These are phyloP conservation scores for Botrytis pseudocinerea DNA, from an alignment of 2,329 filamentous ascomycete genomes.

Conservation along the genomic window DNA sequence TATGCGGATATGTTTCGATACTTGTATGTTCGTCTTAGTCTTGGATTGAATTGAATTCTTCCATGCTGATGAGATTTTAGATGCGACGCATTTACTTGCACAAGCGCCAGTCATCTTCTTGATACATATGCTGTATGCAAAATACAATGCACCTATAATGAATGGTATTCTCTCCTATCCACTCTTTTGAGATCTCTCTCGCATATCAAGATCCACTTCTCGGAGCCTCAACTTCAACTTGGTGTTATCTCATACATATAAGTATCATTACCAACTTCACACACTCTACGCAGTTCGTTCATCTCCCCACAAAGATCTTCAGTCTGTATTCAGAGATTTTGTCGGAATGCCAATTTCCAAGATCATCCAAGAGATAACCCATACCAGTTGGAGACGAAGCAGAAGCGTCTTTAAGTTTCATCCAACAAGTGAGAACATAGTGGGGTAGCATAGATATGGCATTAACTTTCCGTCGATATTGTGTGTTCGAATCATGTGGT, in stretches of 20 bases:
- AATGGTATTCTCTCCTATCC: too few species aligned
- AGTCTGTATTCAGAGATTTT: too few species aligned
- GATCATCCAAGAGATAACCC: slow-evolving; percentile 47
- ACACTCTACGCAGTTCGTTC: too few species aligned
- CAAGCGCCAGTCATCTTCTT: not conserved
- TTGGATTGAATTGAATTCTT: not conserved
- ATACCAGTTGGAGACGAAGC: slow-evolving; percentile 50
- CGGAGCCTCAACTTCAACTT: too few species aligned
- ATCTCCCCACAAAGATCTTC: not conserved
- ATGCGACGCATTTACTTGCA: not conserved
- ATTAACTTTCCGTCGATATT: too few species aligned
- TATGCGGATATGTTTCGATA: not conserved
- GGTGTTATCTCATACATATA: not conserved
- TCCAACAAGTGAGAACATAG: too few species aligned
- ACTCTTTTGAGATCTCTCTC: not conserved
- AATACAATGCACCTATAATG: not conserved
- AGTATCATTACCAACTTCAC: too few species aligned
- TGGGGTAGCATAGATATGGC: too few species aligned
- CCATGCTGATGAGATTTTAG: not conserved
- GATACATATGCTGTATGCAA: not conserved
- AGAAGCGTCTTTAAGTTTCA: slow-evolving; percentile 48
- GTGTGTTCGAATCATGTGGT: too few species aligned
- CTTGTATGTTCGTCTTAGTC: not conserved
- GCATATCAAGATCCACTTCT: not conserved
- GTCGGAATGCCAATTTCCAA: not conserved